Percentiles rank a stretch among this genome's conserved stretches.
Conservation (phyloP, 495 filamentous ascomycete genomes). For the Opeltia flavorubescens region DNA sequence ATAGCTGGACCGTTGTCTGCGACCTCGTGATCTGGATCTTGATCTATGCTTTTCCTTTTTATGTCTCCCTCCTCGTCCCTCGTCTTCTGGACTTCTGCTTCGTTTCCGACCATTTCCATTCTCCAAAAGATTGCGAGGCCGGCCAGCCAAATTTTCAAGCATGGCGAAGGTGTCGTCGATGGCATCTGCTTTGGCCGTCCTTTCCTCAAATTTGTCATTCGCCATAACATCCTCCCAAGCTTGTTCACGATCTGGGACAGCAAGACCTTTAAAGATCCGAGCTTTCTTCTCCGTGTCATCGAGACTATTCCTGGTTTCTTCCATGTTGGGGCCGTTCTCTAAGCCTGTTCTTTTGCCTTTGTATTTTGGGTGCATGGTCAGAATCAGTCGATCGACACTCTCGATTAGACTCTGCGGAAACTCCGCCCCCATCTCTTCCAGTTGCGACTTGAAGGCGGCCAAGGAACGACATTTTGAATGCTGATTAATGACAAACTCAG, state of each 20-base stretch:
- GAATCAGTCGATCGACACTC: conserved; percentile 76
- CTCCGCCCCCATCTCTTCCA: conserved; percentile 65
- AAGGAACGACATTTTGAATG: conserved; percentile 59
- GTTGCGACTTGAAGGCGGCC: conserved; percentile 53
- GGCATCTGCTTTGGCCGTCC: conserved; percentile 35
- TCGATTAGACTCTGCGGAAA: conserved; percentile 83
- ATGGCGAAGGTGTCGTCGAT: conserved; percentile 92
- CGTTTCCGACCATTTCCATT: conserved; percentile 42
- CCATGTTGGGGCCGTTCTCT: conserved; percentile 10
- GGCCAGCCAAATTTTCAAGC: conserved; percentile 72
- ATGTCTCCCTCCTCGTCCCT: conserved; percentile 31
- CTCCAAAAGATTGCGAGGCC: conserved; percentile 35
- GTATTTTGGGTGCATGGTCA: conserved; percentile 81
- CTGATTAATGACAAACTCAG: conserved; percentile 88
- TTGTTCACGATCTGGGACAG: conserved; percentile 68
- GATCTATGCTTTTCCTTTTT: conserved; percentile 39
- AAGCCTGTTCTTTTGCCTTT: conserved; percentile 16
- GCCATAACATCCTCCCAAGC: conserved; percentile 38
- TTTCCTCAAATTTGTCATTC: conserved; percentile 20
- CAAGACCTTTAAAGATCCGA: conserved; percentile 75
- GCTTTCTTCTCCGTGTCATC: conserved; percentile 47
- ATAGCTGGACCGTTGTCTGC: conserved; percentile 19
- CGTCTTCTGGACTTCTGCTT: conserved; percentile 57
- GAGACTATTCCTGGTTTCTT: conserved; percentile 26
- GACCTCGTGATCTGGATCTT: conserved; percentile 39